phyloP scores from a whole-genome alignment of 495 filamentous ascomycete genomes.

The Pseudevernia furfuracea region DNA sequence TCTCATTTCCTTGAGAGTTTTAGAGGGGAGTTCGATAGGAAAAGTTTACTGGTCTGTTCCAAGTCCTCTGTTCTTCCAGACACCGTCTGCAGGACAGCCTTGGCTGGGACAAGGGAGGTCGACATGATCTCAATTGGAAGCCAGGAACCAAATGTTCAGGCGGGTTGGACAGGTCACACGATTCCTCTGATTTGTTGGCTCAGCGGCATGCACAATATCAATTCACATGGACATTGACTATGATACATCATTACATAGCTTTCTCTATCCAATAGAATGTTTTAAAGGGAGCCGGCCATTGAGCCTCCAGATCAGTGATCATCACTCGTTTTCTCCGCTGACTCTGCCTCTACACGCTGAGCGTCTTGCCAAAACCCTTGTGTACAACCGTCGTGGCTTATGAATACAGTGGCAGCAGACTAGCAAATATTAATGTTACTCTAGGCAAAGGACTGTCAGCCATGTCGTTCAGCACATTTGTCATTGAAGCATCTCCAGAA shows the following conservation, averaged over 20 bases:
- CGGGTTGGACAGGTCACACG: background rate
- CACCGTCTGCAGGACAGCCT: background rate
- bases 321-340: background rate
- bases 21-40: background rate
- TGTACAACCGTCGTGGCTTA: background rate
- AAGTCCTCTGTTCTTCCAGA: background rate
- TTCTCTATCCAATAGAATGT: background rate
- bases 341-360: background rate
- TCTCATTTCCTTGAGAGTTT: background rate
- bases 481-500: background rate
- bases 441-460: background rate
- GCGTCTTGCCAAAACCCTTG: background rate
- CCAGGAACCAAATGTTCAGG: background rate
- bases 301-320: background rate
- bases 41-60: background rate
- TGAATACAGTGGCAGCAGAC: background rate
- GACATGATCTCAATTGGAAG: background rate
- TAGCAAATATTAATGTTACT: background rate
- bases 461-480: background rate
- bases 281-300: background rate
- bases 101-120: background rate
- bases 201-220: background rate
- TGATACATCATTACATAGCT: background rate
- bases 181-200: background rate
- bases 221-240: background rate